A percentile compares a stretch with the other conserved stretches of the same genome.
These are phyloP conservation scores for Umbelopsis ramanniana DNA, from an alignment of 192 early-diverging fungal species.

Conservation along the genomic window DNA sequence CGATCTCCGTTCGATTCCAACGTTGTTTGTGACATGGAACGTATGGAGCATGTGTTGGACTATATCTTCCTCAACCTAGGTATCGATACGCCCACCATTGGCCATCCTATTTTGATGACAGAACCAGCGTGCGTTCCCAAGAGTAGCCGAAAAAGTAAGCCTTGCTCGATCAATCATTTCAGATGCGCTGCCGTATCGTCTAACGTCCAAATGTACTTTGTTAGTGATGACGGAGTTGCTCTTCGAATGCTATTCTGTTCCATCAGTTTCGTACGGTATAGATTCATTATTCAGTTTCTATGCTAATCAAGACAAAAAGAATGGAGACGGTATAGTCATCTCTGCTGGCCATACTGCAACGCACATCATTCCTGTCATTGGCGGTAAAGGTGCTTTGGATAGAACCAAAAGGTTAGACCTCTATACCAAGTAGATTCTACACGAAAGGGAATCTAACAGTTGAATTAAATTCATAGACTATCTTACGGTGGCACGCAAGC, in stretches of 20 bases:
- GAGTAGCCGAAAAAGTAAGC: constrained; percentile 73
- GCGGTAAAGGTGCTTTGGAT: constrained; percentile 62
- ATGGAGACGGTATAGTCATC: constrained; percentile 72
- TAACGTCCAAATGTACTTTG: neutral
- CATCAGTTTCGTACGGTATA: constrained; percentile 82
- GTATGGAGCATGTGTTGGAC: constrained; percentile 81
- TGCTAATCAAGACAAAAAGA: constrained; percentile 60
- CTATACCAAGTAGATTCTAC: neutral
- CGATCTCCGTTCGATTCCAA: constrained; percentile 69
- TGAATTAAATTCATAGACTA: constrained; percentile 52
- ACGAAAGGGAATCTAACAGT: neutral
- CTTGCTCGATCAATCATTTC: neutral
- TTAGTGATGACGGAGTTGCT: constrained; percentile 85
- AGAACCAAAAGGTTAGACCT: constrained; percentile 71
- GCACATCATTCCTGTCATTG: constrained; percentile 75
- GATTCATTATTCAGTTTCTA: constrained; percentile 90
- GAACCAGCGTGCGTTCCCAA: constrained; percentile 80
- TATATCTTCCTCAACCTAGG: constrained; percentile 85
- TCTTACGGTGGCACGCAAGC: constrained; percentile 78
- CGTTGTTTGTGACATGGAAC: constrained; percentile 73
- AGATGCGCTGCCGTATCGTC: neutral
- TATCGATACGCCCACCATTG: constrained; percentile 67
- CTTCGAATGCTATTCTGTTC: constrained; percentile 83
- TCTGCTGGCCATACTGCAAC: constrained; percentile 74
- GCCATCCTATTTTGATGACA: constrained; percentile 88